Conservation (phyloP, 2,329 filamentous ascomycete genomes). For the Sporothrix mexicana region DNA sequence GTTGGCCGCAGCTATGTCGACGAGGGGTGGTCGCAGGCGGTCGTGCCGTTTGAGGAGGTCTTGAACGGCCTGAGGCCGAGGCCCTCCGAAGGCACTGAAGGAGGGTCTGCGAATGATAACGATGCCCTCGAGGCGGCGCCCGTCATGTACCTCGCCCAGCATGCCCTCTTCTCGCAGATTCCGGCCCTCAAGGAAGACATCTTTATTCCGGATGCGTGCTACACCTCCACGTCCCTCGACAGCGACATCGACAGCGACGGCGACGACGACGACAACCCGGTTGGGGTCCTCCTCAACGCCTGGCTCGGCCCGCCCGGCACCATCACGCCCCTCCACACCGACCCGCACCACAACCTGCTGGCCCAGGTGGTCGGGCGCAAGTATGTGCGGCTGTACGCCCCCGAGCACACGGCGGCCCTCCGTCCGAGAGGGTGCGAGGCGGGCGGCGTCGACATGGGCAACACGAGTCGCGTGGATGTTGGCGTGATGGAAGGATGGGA, state of each 20-base stretch:
- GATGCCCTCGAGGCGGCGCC: background rate
- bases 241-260: conserved; percentile 51
- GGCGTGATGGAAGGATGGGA: conserved; percentile 71
- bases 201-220: conserved; percentile 82
- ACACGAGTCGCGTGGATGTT: conserved; percentile 82
- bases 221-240: conserved; percentile 60
- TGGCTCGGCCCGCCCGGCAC: conserved; percentile 92
- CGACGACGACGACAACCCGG: background rate
- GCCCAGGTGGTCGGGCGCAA: conserved; percentile 89
- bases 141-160: conserved; percentile 84
- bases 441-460: conserved; percentile 85
- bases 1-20: conserved; percentile 88
- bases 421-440: conserved; percentile 65
- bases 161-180: conserved; percentile 84
- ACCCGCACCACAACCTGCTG: conserved; percentile 91
- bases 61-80: conserved; percentile 49
- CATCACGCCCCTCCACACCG: conserved; percentile 90
- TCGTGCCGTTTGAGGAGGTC: conserved; percentile 77
- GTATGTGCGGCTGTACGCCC: conserved; percentile 87
- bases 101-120: background rate
- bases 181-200: conserved; percentile 78
- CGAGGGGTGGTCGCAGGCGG: conserved; percentile 79
- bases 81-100: background rate
- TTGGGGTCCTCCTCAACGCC: conserved; percentile 50
- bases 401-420: conserved; percentile 61